phyloP scores from a whole-genome alignment of 2,329 filamentous ascomycete genomes.

The Aphanocladium album region DNA sequence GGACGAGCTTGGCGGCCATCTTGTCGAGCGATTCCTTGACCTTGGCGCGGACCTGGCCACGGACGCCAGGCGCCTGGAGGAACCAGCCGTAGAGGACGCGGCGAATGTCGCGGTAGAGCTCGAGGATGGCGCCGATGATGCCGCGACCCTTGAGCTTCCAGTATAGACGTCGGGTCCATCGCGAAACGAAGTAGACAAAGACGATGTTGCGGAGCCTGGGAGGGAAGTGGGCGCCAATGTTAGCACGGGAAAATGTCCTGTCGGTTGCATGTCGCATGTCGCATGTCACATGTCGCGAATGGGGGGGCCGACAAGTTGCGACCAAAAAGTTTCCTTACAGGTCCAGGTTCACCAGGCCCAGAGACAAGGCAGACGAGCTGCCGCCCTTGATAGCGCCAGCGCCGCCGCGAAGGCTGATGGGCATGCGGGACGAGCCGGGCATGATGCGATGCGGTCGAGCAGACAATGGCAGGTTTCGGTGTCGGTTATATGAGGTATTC shows the following conservation, averaged over 20 bases:
- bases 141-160: slow-evolving; percentile 88
- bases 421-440: slow-evolving; percentile 65
- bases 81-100: slow-evolving; percentile 79
- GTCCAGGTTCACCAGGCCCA: slow-evolving; percentile 61
- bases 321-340: slow-evolving; percentile 42
- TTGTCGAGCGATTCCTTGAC: slow-evolving; percentile 75
- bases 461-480: not conserved
- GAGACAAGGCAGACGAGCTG: slow-evolving; percentile 45
- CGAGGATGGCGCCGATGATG: slow-evolving; percentile 68
- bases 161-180: slow-evolving; percentile 73
- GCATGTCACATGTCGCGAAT: too few species aligned
- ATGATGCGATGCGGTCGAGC: slow-evolving; percentile 33
- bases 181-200: slow-evolving; percentile 81
- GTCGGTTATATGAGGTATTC: slow-evolving; percentile 6
- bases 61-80: slow-evolving; percentile 79
- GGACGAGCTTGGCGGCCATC: slow-evolving; percentile 80
- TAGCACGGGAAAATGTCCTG: not conserved
- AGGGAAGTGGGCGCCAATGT: not conserved
- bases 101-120: slow-evolving; percentile 67
- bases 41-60: slow-evolving; percentile 78
- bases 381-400: slow-evolving; percentile 57
- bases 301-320: not conserved
- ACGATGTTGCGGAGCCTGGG: slow-evolving; percentile 75
- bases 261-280: too few species aligned
- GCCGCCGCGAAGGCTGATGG: slow-evolving; percentile 65